Percentiles rank a stretch among this genome's conserved stretches.
phyloP scores from a whole-genome alignment of 2,329 filamentous ascomycete species.

The Hypoxylon sp. region DNA sequence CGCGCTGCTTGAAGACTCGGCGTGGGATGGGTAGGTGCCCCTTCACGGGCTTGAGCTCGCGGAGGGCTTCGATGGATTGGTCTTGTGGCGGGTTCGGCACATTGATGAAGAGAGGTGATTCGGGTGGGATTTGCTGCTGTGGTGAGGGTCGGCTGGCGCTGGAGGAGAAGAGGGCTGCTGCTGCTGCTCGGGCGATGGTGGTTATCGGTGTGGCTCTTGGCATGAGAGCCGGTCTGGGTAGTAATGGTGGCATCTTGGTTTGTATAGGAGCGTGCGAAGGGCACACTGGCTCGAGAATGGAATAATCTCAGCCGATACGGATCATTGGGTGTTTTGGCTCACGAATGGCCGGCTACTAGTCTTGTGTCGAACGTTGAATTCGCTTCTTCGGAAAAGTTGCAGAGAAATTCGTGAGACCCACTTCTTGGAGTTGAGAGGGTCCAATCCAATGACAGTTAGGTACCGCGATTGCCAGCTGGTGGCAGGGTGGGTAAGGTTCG shows the following conservation, averaged over 20 bases:
- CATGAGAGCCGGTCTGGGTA: conserved; percentile 37
- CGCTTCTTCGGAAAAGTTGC: conserved; percentile 31
- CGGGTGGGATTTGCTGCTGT: conserved; percentile 75
- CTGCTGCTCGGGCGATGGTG: conserved; percentile 52
- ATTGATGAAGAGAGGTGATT: conserved; percentile 90
- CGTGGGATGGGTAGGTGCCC: conserved; percentile 88
- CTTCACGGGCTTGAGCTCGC: conserved; percentile 69
- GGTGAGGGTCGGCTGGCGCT: conserved; percentile 61
- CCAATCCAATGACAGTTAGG: conserved; percentile 1
- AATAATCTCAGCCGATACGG: conserved; percentile 1
- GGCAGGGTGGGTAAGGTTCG: conserved; percentile 18
- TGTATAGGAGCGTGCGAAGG: conserved; percentile 21
- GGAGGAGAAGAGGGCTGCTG: conserved; percentile 59
- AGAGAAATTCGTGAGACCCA: conserved; percentile 40
- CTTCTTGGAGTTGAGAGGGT: conserved; percentile 15
- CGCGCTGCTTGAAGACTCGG: conserved; percentile 76
- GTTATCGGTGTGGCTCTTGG: conserved; percentile 40
- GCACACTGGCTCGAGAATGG: conserved; percentile 13
- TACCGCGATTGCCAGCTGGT: background rate
- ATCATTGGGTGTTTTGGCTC: background rate
- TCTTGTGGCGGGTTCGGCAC: conserved; percentile 84
- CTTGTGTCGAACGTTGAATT: conserved; percentile 15
- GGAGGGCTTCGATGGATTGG: conserved; percentile 57
- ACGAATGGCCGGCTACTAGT: conserved; percentile 5
- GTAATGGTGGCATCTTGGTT: conserved; percentile 43